Conservation (phyloP, 306 rosid genomes). For the Cucumis sativus region DNA sequence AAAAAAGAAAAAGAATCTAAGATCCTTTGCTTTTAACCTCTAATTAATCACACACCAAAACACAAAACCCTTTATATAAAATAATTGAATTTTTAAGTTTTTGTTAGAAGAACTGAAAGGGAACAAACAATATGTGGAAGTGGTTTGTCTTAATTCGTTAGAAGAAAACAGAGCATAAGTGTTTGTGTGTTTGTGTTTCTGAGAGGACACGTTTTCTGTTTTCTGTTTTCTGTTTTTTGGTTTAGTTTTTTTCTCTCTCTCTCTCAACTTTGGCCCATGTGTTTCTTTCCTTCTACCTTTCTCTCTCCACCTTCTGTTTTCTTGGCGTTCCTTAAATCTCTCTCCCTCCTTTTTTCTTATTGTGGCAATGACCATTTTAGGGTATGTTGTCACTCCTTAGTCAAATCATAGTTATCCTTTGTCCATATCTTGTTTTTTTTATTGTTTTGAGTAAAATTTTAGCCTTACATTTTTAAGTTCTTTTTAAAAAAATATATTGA, state of each 20-base stretch:
- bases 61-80: too few relatives aligned
- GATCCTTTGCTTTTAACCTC: too few relatives aligned
- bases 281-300: not conserved
- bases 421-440: not conserved
- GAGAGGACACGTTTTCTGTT: conserved; percentile 1
- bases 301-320: not conserved
- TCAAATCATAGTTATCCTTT: not conserved
- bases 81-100: too few relatives aligned
- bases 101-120: too few relatives aligned
- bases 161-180: not conserved
- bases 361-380: not conserved
- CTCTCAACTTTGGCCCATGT: too few relatives aligned
- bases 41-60: too few relatives aligned
- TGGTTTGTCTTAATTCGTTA: not conserved
- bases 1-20: too few relatives aligned
- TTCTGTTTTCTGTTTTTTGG: too few relatives aligned
- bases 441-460: too few relatives aligned
- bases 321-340: conserved; percentile 1
- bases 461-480: too few relatives aligned
- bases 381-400: not conserved
- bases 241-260: too few relatives aligned
- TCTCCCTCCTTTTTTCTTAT: not conserved
- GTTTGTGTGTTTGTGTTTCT: not conserved
- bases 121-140: not conserved
- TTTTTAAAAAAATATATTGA: too few relatives aligned